Percentiles rank a stretch among this genome's conserved stretches.
Evolutionary conservation across 257 asterid species (phyloP).

Genomic region (Coffea eugenioides): DNA sequence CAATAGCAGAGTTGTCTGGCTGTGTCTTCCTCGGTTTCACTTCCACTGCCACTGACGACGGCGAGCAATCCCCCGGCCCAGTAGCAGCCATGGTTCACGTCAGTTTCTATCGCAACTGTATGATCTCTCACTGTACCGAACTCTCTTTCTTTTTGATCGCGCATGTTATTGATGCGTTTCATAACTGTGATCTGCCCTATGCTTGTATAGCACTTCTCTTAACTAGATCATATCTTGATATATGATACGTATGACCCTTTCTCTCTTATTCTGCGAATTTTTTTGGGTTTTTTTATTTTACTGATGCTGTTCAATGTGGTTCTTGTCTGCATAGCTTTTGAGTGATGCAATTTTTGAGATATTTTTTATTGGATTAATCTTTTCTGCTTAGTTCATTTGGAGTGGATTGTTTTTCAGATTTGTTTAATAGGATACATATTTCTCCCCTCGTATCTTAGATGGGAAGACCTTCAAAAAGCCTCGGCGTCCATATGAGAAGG

Average conservation of each 20-base stretch:
- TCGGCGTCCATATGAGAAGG: constrained; percentile 66
- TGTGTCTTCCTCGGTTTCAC: neutral
- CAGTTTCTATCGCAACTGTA: constrained; percentile 37
- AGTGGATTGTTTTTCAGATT: neutral
- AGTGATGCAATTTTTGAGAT: neutral
- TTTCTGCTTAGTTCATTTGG: neutral
- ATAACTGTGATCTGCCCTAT: neutral
- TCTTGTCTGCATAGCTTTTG: neutral
- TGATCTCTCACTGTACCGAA: constrained; percentile 5
- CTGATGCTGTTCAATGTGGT: neutral
- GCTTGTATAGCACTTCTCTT: neutral
- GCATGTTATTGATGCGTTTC: neutral
- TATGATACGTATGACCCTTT: neutral
- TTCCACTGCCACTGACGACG: neutral
- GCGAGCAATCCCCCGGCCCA: neutral
- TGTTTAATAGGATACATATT: neutral
- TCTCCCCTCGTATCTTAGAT: constrained; percentile 18
- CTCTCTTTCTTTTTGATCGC: too few species aligned
- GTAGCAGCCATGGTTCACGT: constrained; percentile 35
- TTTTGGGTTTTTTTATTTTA: neutral
- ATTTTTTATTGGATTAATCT: neutral
- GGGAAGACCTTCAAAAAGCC: constrained; percentile 78
- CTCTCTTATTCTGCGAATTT: too few species aligned
- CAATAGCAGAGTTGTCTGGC: neutral
- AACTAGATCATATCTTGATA: neutral